Conservation (phyloP, 495 filamentous ascomycete genomes). For the Aspergillus egyptiacus region DNA sequence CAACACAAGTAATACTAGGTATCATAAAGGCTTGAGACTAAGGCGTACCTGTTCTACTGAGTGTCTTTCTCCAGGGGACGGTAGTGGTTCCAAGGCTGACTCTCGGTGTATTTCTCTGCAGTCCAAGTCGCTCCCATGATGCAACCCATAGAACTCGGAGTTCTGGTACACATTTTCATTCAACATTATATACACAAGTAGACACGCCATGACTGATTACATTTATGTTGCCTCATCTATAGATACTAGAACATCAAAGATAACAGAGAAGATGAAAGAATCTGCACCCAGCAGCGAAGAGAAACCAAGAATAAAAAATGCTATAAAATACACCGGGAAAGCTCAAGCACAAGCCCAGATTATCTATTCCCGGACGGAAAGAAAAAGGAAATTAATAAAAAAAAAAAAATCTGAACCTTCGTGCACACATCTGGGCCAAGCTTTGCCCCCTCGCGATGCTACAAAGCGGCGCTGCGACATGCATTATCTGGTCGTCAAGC, state of each 20-base stretch:
- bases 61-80: too few relatives aligned
- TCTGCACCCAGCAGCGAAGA: constrained; percentile 15
- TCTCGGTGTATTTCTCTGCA: too few relatives aligned
- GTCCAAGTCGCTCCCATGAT: too few relatives aligned
- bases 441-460: constrained; percentile 15
- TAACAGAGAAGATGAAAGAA: constrained; percentile 4
- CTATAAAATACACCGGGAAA: constrained; percentile 22
- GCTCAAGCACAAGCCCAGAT: neutral
- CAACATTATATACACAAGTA: neutral
- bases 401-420: constrained; percentile 14
- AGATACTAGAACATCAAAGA: constrained; percentile 11
- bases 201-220: constrained; percentile 5
- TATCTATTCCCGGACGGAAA: constrained; percentile 1
- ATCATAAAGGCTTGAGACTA: too few relatives aligned
- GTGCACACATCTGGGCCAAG: constrained; percentile 11
- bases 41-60: too few relatives aligned
- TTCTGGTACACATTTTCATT: neutral
- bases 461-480: constrained; percentile 18
- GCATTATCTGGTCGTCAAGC: constrained; percentile 26
- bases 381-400: too few relatives aligned
- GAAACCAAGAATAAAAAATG: constrained; percentile 7
- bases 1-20: too few relatives aligned
- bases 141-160: too few relatives aligned
- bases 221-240: constrained; percentile 15
- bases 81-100: too few relatives aligned